Conservation (phyloP, 1,139 yeast species). For the Yarrowia galli region DNA sequence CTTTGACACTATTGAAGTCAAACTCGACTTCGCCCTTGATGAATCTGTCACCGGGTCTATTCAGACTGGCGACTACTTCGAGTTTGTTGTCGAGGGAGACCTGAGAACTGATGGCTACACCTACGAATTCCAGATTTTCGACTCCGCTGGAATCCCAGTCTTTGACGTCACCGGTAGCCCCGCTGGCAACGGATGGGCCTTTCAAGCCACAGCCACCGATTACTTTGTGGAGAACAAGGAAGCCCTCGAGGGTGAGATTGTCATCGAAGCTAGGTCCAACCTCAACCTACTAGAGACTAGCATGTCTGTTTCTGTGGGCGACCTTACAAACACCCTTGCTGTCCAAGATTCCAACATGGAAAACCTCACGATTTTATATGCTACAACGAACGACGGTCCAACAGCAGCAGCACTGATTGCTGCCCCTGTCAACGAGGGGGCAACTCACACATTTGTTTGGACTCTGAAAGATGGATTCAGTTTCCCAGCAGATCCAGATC, state of each 20-base stretch:
- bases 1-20: background rate
- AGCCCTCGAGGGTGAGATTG: background rate
- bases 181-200: background rate
- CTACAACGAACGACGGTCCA: too few species aligned
- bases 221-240: background rate
- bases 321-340: background rate
- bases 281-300: too few species aligned
- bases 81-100: background rate
- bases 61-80: background rate
- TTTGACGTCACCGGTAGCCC: background rate
- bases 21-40: too few species aligned
- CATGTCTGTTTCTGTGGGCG: background rate
- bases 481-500: too few species aligned
- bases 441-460: too few species aligned
- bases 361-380: too few species aligned
- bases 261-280: background rate
- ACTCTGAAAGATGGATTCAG: too few species aligned
- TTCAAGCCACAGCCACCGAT: background rate
- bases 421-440: too few species aligned
- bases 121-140: background rate
- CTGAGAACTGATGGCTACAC: too few species aligned
- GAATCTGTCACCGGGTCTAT: background rate
- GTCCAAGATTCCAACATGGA: too few species aligned
- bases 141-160: background rate
- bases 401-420: too few species aligned